These are phyloP conservation scores for Calonectria hongkongensis DNA, from an alignment of 2,329 filamentous ascomycete species.

Conservation along the genomic window DNA sequence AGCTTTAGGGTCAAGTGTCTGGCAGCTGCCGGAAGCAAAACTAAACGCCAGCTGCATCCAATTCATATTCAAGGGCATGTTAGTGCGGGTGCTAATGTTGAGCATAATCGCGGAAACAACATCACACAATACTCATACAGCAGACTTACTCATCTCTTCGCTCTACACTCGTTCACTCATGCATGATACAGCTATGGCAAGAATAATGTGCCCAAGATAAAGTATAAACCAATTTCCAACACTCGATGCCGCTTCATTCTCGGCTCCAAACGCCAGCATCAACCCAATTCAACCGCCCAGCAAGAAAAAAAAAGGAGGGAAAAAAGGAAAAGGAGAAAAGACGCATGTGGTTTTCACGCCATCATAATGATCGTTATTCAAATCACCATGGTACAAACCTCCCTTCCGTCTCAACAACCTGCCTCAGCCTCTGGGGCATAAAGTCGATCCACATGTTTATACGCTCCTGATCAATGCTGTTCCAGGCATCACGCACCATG, in stretches of 20 bases:
- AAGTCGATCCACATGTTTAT: slow-evolving; percentile 62
- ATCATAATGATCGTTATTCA: neutral
- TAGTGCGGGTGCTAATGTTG: neutral
- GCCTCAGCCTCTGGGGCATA: slow-evolving; percentile 59
- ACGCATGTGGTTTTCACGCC: neutral
- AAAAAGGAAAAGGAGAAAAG: neutral
- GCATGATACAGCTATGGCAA: neutral
- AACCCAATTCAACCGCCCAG: neutral
- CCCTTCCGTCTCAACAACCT: slow-evolving; percentile 58
- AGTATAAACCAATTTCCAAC: neutral
- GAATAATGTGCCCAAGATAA: neutral
- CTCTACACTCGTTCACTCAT: neutral
- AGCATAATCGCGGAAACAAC: neutral
- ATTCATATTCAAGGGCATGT: too few relatives aligned
- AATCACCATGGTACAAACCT: slow-evolving; percentile 59
- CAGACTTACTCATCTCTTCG: neutral
- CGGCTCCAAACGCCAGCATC: slow-evolving; percentile 6
- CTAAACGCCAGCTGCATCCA: neutral
- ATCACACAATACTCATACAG: neutral
- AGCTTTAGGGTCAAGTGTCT: neutral
- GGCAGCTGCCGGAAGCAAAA: neutral
- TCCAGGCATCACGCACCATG: slow-evolving; percentile 58
- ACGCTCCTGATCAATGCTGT: slow-evolving; percentile 55
- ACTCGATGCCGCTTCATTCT: neutral
- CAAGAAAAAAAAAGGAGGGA: neutral